These are phyloP conservation scores for Scleroderma bovista DNA, from an alignment of 768 basidiomycete species.

Conservation along the genomic window DNA sequence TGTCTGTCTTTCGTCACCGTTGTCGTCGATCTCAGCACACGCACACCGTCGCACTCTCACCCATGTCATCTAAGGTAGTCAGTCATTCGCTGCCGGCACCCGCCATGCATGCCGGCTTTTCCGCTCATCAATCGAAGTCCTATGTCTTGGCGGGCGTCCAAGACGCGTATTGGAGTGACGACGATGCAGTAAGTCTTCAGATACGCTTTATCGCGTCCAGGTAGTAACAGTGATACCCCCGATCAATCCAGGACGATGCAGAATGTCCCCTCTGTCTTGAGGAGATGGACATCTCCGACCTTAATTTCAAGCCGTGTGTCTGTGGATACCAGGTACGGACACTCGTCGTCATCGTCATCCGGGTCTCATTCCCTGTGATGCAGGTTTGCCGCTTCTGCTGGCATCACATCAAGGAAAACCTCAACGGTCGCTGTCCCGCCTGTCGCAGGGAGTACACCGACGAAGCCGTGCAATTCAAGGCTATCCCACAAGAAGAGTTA, in stretches of 20 bases:
- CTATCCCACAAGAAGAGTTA: conserved; percentile 92
- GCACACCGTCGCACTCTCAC: conserved; percentile 2
- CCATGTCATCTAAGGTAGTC: conserved; percentile 54
- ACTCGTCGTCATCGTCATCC: conserved; percentile 14
- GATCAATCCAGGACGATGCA: conserved; percentile 74
- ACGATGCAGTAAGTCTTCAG: conserved; percentile 60
- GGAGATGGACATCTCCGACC: conserved; percentile 97
- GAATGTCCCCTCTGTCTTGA: conserved; percentile 98
- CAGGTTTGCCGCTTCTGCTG: conserved; percentile 99
- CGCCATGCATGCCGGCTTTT: conserved; percentile 65
- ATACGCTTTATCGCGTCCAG: conserved; percentile 3
- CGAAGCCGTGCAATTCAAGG: conserved; percentile 90
- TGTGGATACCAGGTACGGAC: conserved; percentile 91
- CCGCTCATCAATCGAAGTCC: conserved; percentile 74
- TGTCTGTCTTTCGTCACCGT: conserved; percentile 6
- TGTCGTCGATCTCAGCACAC: conserved; percentile 13
- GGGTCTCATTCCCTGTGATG: conserved; percentile 8
- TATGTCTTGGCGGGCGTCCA: conserved; percentile 85
- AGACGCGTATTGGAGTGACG: conserved; percentile 97
- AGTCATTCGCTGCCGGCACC: conserved; percentile 66
- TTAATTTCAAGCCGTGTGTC: conserved; percentile 98
- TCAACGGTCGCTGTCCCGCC: conserved; percentile 95
- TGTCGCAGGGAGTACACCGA: conserved; percentile 92
- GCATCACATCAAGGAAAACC: conserved; percentile 95
- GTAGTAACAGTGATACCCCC: conserved; percentile 10